Base-by-base conservation (phyloP, 345 rosid species). In the Eucalyptus urophylla region DNA sequence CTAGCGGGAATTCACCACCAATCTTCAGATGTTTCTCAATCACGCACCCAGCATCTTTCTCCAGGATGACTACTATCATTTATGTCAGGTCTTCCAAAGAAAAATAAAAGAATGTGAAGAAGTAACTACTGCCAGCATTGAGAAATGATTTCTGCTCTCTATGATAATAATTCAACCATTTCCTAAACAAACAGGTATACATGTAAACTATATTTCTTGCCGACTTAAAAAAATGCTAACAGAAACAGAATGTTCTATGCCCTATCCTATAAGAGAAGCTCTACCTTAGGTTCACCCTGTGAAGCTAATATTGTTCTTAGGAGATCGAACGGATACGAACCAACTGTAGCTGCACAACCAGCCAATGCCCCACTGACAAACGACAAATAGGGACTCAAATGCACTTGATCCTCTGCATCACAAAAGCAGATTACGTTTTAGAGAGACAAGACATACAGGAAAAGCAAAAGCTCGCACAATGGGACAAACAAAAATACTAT, bases 281-380 rank as follows among this genome's bases (percentile, higher is more conserved):
- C 60, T 92, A 97, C 99, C 99, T 95, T 98, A 88, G 99, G 99
- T 92, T 98, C 99, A 67, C 99, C 99, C 87, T 98, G 99, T 40
- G 99, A 98, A 87, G 99, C 99, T 90, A 98, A 89, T 90, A 98
- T 93, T 40, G 99, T 98, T 89, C 99, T 91, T 5, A 98, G 88
- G 90, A 98, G 98, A 95, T 98, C 99, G 91, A 98, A 98, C 31
- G 99, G 99, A 92, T 98, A 98, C n/a, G 99, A 95, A 87, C 99
- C 99, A 91, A 98, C 83, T 12, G 99, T 98, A 90, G 99, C 99
- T 60, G 98, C 96, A 92, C 97, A 98, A 85, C 98, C 99, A 87
- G 99, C 99, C 90, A 97, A 89, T 49, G 97, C 98, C 90, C 99
- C 99, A 81, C 99, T 98, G 86, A 95, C 76, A 81, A 93, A 98